Base-by-base conservation (phyloP, 2,329 filamentous ascomycete species). In the Xylaria polymorpha region DNA sequence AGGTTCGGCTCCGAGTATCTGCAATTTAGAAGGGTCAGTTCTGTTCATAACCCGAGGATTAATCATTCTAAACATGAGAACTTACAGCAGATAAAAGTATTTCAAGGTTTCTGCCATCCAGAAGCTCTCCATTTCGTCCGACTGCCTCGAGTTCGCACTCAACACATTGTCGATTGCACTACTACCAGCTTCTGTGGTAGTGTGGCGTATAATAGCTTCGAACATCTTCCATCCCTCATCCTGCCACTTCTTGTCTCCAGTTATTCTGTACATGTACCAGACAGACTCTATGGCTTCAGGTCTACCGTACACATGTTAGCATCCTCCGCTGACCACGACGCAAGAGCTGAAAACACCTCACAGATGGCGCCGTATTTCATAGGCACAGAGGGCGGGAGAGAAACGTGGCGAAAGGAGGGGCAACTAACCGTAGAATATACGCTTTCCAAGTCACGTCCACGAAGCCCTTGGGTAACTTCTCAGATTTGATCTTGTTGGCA, bases 81-180 rank as follows among this genome's bases (percentile, higher is more conserved):
- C 89, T 78, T 92, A 97, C 59, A 97, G 85, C 66, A 97, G 80
- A 79, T 94, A 97, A 73, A 96, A 97, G 78, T 97, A 97, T 84
- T 97, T 98, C 74, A 97, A 83, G 48, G 94, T 97, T 85, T 97
- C 94, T 3, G 92, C 92, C 69, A 94, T 84, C 93, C 94, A 97
- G 80, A 97, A 97, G 76, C 92, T 94, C 82, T 97, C 92, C 92
- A 95, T 94, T 73, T 85, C 84, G 78, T 94, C 88, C 46, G 80
- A 78, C 64, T 85, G 81, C 10, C 75, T 75, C 0, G 84, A 80
- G 20, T 84, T 78, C 1, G 79, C 67, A 6, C 71, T 66, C 29
- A 85, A 80, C 14, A 94, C 91, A 75, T 93, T 88, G 57, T 84
- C 80, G 64, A 96, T 88, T 44, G 92, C 92, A 12, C 88, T 90